Conservation (phyloP, 495 filamentous ascomycete species). For the Trichoderma virens region DNA sequence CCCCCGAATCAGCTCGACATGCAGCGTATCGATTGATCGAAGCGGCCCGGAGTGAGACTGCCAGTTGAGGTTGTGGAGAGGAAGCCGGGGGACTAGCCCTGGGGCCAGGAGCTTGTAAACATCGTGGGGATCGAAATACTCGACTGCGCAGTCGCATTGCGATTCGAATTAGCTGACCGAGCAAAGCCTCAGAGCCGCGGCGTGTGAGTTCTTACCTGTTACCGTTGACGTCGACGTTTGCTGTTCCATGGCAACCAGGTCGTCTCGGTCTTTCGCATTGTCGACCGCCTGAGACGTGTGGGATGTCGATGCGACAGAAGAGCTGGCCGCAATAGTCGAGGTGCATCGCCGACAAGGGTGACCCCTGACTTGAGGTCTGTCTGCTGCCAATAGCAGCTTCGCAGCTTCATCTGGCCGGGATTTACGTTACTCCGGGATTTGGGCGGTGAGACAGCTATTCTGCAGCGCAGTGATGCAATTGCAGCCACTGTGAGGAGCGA, state of each 20-base stretch:
- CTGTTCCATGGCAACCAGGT: constrained; percentile 49
- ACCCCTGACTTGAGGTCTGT: background rate
- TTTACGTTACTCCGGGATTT: background rate
- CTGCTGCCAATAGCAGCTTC: background rate
- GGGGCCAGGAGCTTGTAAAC: constrained; percentile 75
- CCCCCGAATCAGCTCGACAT: constrained; percentile 72
- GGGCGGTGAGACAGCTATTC: background rate
- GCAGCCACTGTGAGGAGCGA: background rate
- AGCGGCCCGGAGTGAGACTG: constrained; percentile 86
- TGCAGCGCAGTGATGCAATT: background rate
- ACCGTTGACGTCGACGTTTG: constrained; percentile 64
- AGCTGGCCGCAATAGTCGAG: background rate
- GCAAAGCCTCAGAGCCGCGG: background rate
- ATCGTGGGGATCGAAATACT: constrained; percentile 84
- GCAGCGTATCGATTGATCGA: constrained; percentile 84
- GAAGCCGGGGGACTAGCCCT: constrained; percentile 68
- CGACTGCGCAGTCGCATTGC: constrained; percentile 33
- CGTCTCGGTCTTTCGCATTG: constrained; percentile 22
- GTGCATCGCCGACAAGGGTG: constrained; percentile 4
- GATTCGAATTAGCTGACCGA: background rate
- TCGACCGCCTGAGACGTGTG: constrained; percentile 2
- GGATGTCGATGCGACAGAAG: constrained; percentile 7
- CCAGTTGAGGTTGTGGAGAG: constrained; percentile 92
- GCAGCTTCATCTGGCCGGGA: background rate
- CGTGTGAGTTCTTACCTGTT: constrained; percentile 42